Evolutionary conservation across 106 monocot genomes (phyloP).

Genomic region (Apostasia shenzhenica): DNA sequence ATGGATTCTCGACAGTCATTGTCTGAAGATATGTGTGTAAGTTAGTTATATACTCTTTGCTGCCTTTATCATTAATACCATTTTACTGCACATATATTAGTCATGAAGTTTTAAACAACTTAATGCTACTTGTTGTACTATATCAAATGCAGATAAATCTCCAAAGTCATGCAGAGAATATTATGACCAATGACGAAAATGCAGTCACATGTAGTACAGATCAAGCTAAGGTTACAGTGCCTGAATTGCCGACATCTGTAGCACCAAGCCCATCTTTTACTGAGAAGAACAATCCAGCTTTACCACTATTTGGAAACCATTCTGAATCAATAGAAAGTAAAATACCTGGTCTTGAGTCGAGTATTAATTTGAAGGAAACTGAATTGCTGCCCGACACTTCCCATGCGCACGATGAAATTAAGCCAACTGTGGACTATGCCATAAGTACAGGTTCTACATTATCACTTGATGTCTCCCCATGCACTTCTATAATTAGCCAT

Average conservation of each 20-base stretch:
- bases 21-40: constrained; percentile 31
- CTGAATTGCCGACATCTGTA: constrained; percentile 12
- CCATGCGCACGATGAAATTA: constrained; percentile 29
- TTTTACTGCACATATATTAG: constrained; percentile 1
- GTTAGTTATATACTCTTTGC: constrained; percentile 9
- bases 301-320: constrained; percentile 18
- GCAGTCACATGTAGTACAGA: constrained; percentile 10
- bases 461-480: constrained; percentile 36
- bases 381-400: constrained; percentile 48
- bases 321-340: constrained; percentile 19
- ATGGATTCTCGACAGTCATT: constrained; percentile 26
- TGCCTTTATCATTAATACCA: background rate
- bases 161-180: constrained; percentile 16
- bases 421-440: constrained; percentile 31
- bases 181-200: constrained; percentile 9
- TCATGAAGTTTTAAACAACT: background rate
- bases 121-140: background rate
- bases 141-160: constrained; percentile 15
- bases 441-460: constrained; percentile 20
- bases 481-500: constrained; percentile 24
- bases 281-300: constrained; percentile 15
- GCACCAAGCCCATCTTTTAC: constrained; percentile 9
- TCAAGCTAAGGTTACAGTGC: constrained; percentile 5
- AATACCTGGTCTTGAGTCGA: constrained; percentile 53
- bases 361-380: constrained; percentile 26